Conservation (phyloP, 1,284 basidiomycete genomes). For the Ustilago loliicola region DNA sequence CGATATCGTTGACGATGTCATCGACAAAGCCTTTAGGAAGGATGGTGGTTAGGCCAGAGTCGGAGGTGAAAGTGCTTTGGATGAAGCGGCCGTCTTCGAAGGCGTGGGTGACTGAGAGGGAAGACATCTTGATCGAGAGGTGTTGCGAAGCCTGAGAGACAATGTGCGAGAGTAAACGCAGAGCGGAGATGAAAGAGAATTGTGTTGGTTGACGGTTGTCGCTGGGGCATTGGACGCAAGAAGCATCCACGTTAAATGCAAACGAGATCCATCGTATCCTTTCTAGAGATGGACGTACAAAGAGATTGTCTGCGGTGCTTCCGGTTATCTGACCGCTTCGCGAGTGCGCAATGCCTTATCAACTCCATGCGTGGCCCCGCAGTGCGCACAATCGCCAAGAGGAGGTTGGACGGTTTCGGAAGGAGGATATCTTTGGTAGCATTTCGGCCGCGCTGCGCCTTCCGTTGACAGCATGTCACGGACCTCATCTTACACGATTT, state of each 20-base stretch:
- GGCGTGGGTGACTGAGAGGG: background rate
- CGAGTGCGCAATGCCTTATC: background rate
- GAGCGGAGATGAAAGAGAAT: background rate
- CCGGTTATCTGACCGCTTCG: background rate
- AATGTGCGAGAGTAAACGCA: background rate
- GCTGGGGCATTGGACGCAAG: background rate
- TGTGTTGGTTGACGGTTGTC: background rate
- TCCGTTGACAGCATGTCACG: background rate
- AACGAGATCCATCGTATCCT: background rate
- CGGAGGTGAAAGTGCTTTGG: background rate
- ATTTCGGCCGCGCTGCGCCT: background rate
- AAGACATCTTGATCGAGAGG: background rate
- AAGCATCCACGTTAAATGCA: background rate
- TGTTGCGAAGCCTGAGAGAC: background rate
- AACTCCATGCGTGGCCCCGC: background rate
- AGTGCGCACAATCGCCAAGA: background rate
- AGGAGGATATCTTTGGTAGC: background rate
- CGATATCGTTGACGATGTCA: background rate
- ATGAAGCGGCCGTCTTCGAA: background rate
- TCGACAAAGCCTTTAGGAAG: background rate
- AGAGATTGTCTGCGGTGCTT: background rate
- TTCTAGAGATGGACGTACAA: background rate
- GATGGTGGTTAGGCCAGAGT: background rate
- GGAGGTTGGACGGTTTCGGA: background rate
- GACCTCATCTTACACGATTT: background rate